phyloP scores from a whole-genome alignment of 208 protist genomes.

The Leishmania tarentolae region DNA sequence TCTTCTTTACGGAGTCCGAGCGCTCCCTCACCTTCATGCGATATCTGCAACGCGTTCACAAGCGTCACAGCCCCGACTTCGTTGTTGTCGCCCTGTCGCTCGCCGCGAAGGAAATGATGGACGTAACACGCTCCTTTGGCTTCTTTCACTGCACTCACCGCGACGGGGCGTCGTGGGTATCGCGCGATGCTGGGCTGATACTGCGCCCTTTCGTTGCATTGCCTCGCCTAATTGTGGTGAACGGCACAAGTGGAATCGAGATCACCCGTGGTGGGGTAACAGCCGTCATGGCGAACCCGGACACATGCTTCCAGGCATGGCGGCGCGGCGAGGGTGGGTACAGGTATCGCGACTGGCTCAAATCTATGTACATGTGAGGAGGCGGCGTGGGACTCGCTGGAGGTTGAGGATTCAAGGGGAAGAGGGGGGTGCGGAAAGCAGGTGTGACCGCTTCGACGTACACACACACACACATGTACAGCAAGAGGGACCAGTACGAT shows the following conservation, averaged over 20 bases:
- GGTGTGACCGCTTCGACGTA: background rate
- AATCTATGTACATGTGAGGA: slow-evolving; percentile 20
- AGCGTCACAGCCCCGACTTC: slow-evolving; percentile 65
- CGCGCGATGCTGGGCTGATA: slow-evolving; percentile 64
- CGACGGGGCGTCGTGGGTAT: slow-evolving; percentile 75
- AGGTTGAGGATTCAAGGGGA: background rate
- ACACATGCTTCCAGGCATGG: slow-evolving; percentile 76
- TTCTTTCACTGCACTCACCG: slow-evolving; percentile 84
- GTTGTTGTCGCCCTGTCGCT: slow-evolving; percentile 75
- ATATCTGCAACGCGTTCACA: slow-evolving; percentile 47
- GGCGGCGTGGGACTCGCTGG: background rate
- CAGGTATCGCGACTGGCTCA: slow-evolving; percentile 18
- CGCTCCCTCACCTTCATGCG: slow-evolving; percentile 73
- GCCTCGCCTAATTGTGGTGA: slow-evolving; percentile 66
- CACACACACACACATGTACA: background rate
- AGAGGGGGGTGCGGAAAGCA: background rate
- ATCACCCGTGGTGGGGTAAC: slow-evolving; percentile 70
- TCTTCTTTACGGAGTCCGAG: slow-evolving; percentile 85
- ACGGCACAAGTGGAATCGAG: slow-evolving; percentile 65
- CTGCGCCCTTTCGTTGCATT: slow-evolving; percentile 48
- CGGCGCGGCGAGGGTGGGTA: slow-evolving; percentile 39
- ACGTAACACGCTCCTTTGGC: slow-evolving; percentile 64
- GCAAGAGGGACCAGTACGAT: background rate
- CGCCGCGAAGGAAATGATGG: slow-evolving; percentile 67
- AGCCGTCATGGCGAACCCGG: slow-evolving; percentile 58